Conservation (phyloP, 1,284 basidiomycete genomes). For the Cystobasidium slooffiae region DNA sequence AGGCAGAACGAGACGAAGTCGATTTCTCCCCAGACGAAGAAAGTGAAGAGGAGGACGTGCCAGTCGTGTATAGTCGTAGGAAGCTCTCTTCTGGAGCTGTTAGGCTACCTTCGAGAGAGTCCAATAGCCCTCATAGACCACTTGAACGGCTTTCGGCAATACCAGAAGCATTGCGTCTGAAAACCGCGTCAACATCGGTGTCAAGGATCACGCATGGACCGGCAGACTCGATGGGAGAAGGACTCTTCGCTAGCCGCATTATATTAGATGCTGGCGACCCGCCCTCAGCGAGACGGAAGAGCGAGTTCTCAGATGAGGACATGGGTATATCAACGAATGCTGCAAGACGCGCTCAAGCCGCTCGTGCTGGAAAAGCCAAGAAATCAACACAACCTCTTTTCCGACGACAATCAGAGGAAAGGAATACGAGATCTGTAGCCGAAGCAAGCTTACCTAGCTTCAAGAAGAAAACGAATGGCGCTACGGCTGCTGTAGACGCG, state of each 20-base stretch:
- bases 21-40: neutral
- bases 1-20: neutral
- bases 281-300: neutral
- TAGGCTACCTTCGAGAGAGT: no score
- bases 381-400: neutral
- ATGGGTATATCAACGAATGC: neutral
- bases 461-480: neutral
- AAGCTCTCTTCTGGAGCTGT: neutral
- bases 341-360: neutral
- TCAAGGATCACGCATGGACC: neutral
- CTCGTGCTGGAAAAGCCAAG: neutral
- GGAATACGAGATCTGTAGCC: neutral
- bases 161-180: slow-evolving; percentile 7
- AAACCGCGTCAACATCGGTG: slow-evolving; percentile 23
- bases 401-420: slow-evolving; percentile 1
- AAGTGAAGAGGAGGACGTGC: neutral
- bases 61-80: neutral
- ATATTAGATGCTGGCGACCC: neutral
- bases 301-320: neutral
- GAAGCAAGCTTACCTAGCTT: slow-evolving; percentile 3
- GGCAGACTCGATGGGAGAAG: neutral
- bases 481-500: neutral
- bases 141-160: neutral
- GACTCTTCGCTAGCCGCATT: neutral
- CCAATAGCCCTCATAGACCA: neutral